Evolutionary conservation across 495 filamentous ascomycete genomes (phyloP).

Genomic region (Aspergillus taichungensis): DNA sequence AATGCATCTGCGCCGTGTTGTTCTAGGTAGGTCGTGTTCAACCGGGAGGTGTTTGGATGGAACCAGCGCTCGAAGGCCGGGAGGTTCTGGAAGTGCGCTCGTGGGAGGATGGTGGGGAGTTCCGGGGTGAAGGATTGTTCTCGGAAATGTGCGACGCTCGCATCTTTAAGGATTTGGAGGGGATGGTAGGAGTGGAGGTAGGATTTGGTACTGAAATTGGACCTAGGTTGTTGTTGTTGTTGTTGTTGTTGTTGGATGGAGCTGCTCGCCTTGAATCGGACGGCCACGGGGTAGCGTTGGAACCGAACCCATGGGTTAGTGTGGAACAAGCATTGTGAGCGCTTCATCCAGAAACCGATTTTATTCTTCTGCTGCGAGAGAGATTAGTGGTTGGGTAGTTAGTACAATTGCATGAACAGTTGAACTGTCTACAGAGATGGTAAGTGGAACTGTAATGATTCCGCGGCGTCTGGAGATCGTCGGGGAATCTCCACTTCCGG

Average conservation of each 20-base stretch:
- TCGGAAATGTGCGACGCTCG: conserved; percentile 38
- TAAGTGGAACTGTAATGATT: no score
- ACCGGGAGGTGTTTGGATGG: conserved; percentile 7
- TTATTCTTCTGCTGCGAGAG: no score
- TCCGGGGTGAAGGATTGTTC: conserved; percentile 36
- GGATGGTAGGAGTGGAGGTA: conserved; percentile 13
- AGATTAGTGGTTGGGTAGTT: no score
- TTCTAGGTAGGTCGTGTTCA: conserved; percentile 44
- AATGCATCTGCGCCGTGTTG: conserved; percentile 38
- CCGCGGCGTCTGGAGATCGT: neutral
- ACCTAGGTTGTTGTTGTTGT: neutral
- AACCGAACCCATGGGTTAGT: conserved; percentile 9
- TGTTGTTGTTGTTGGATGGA: neutral
- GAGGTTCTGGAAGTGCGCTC: conserved; percentile 29
- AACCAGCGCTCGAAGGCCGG: conserved; percentile 53
- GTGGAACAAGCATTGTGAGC: conserved; percentile 14
- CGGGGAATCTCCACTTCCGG: neutral
- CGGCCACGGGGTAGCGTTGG: neutral
- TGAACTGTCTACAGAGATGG: no score
- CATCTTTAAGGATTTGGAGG: conserved; percentile 23
- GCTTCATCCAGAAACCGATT: conserved; percentile 22
- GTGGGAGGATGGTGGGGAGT: conserved; percentile 40
- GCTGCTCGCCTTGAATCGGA: neutral
- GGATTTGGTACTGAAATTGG: conserved; percentile 14
- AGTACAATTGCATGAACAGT: no score